Evolutionary conservation across 2,329 filamentous ascomycete species (phyloP), one percentile per base, ranked within the genome.

Genomic region (Tolypocladium capitatum): DNA sequence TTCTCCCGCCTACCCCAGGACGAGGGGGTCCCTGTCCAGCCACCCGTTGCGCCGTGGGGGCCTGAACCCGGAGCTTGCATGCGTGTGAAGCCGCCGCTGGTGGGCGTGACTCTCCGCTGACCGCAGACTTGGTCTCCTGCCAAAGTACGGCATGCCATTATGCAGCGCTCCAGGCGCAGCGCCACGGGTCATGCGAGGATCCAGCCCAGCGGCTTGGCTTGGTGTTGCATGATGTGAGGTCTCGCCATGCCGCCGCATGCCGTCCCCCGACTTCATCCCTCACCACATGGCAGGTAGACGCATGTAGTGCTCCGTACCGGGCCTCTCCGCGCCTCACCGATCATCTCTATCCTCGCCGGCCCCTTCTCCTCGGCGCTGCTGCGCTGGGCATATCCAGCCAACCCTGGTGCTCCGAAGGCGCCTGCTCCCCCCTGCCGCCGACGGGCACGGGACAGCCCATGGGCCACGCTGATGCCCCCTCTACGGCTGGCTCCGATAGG

Each of bases 171-270:
- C 5, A 27, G 5, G 27, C 5, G 27, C 21, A 16, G 36, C 20
- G 41, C 24, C 20, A 7, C 13, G 34, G 27, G 9, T 30, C 46
- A 43, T 47, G 46, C 46, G 38, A 33, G 46, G 40, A 44, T 44
- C 46, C 46, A 48, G 41, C 46, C 46, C 46, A 43, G 32, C 41
- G 46, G 46, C 46, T 28, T 48, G 46, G 46, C n/a, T n/a, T n/a
- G n/a, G n/a, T n/a, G n/a, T n/a, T n/a, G n/a, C n/a, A n/a, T n/a
- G n/a, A n/a, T n/a, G n/a, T 46, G 43, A 27, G 30, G 46, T 32
- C 18, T 31, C 6, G 27, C 45, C 21, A 45, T 28, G 43, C 34
- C 13, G 27, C 30, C 18, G 24, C 36, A 38, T 42, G 42, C 27
- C 36, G 13, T 46, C 35, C 33, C 20, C 28, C 45, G 35, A 10